phyloP scores from a whole-genome alignment of 257 asterid genomes.

The Penstemon davidsonii region DNA sequence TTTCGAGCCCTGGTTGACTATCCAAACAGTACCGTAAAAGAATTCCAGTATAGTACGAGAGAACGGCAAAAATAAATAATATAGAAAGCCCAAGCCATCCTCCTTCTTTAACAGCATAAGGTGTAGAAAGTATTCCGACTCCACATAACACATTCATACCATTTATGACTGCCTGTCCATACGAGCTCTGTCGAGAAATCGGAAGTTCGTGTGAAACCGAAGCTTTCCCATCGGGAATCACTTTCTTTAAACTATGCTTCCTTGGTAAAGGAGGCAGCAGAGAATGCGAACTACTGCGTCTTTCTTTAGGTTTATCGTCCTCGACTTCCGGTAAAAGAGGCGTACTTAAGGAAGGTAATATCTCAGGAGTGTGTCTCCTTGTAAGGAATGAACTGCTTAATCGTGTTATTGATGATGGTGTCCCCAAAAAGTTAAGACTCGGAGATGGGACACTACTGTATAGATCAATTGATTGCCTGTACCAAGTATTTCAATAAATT shows the following conservation, averaged over 20 bases:
- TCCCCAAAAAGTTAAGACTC: constrained; percentile 75
- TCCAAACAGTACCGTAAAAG: constrained; percentile 84
- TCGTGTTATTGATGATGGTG: constrained; percentile 60
- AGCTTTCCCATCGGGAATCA: constrained; percentile 46
- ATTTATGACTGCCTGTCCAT: constrained; percentile 77
- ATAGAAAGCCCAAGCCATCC: constrained; percentile 93
- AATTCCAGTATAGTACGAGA: constrained; percentile 90
- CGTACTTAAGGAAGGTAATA: constrained; percentile 65
- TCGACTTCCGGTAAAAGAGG: constrained; percentile 64
- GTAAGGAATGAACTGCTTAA: constrained; percentile 78
- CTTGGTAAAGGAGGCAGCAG: constrained; percentile 66
- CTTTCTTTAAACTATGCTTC: constrained; percentile 46
- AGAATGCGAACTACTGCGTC: constrained; percentile 61
- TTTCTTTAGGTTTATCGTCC: constrained; percentile 49
- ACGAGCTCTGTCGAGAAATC: constrained; percentile 60
- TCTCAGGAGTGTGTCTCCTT: constrained; percentile 81
- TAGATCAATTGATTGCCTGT: constrained; percentile 92
- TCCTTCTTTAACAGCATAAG: constrained; percentile 91
- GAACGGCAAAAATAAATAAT: constrained; percentile 63
- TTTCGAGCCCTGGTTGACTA: constrained; percentile 92
- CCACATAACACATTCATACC: constrained; percentile 97
- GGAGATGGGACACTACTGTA: constrained; percentile 93
- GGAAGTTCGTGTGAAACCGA: constrained; percentile 66
- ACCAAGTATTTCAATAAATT: constrained; percentile 28
- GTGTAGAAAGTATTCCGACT: constrained; percentile 96